Conservation (phyloP, 306 rosid species). For the Purshia tridentata region DNA sequence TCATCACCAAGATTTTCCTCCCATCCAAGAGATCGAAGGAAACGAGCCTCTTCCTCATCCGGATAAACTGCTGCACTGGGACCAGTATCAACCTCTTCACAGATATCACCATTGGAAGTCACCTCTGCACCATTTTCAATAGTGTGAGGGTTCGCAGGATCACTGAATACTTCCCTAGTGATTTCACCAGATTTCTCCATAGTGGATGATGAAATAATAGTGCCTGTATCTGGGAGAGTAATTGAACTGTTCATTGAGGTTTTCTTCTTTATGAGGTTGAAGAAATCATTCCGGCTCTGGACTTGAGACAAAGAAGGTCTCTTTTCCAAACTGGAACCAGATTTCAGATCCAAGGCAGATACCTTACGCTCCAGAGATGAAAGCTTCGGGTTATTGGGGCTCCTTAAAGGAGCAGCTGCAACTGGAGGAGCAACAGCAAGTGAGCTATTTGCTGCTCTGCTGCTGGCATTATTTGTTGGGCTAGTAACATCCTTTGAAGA, state of each 20-base stretch:
- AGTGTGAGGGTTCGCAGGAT: slow-evolving; percentile 46
- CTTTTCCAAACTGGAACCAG: slow-evolving; percentile 71
- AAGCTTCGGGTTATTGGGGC: slow-evolving; percentile 53
- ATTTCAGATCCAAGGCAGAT: slow-evolving; percentile 62
- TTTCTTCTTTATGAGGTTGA: slow-evolving; percentile 79
- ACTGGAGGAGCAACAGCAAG: slow-evolving; percentile 59
- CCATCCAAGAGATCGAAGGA: slow-evolving; percentile 99
- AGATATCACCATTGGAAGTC: slow-evolving; percentile 52
- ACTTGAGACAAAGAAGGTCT: slow-evolving; percentile 74
- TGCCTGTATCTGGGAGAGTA: slow-evolving; percentile 53
- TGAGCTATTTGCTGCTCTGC: slow-evolving; percentile 57
- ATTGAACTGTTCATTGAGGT: slow-evolving; percentile 53
- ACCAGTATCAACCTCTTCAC: slow-evolving; percentile 46
- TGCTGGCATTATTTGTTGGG: slow-evolving; percentile 56
- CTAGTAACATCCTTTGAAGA: slow-evolving; percentile 65
- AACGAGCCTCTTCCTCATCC: slow-evolving; percentile 94
- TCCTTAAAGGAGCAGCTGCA: slow-evolving; percentile 62
- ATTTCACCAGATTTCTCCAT: slow-evolving; percentile 63
- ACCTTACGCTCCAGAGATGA: slow-evolving; percentile 62
- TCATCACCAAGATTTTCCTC: slow-evolving; percentile 89
- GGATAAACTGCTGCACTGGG: slow-evolving; percentile 51
- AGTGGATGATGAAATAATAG: slow-evolving; percentile 50
- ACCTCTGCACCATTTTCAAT: slow-evolving; percentile 54
- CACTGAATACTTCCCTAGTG: slow-evolving; percentile 39
- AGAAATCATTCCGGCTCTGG: slow-evolving; percentile 95